phyloP scores from a whole-genome alignment of 83 land plant species.

The Picea abies region DNA sequence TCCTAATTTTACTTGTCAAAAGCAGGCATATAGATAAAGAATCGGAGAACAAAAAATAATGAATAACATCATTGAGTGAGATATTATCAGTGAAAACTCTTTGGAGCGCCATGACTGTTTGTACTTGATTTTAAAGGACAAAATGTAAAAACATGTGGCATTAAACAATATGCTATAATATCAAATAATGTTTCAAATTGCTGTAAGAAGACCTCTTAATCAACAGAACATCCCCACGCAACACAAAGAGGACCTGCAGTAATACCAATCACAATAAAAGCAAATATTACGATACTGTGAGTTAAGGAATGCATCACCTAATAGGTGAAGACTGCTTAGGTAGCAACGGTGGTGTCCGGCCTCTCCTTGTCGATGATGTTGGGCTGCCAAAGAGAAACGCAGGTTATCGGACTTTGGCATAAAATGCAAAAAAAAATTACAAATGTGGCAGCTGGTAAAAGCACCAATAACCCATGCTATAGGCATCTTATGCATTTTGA shows the following conservation, averaged over 20 bases:
- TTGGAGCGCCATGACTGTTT: no score
- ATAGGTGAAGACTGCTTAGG: constrained; percentile 51
- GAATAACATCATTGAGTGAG: no score
- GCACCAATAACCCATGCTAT: not conserved
- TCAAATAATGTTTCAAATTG: not conserved
- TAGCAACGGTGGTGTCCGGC: constrained; percentile 57
- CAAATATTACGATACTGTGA: not conserved
- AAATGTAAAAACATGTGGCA: no score
- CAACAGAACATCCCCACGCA: not conserved
- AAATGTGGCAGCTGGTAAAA: not conserved
- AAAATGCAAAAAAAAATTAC: not conserved
- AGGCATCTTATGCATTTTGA: not conserved
- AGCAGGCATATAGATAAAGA: no score
- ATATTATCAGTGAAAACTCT: no score
- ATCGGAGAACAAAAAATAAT: no score
- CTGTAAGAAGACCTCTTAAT: not conserved
- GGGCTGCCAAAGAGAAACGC: constrained; percentile 21
- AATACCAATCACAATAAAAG: not conserved
- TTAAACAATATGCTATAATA: no score
- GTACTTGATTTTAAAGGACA: no score
- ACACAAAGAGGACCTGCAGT: not conserved
- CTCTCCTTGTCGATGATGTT: constrained; percentile 35
- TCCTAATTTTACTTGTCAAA: no score
- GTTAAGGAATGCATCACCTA: constrained; percentile 30
- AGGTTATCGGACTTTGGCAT: not conserved